Conservation (phyloP, 1,284 basidiomycete genomes). For the Tilletiaria anomala region DNA sequence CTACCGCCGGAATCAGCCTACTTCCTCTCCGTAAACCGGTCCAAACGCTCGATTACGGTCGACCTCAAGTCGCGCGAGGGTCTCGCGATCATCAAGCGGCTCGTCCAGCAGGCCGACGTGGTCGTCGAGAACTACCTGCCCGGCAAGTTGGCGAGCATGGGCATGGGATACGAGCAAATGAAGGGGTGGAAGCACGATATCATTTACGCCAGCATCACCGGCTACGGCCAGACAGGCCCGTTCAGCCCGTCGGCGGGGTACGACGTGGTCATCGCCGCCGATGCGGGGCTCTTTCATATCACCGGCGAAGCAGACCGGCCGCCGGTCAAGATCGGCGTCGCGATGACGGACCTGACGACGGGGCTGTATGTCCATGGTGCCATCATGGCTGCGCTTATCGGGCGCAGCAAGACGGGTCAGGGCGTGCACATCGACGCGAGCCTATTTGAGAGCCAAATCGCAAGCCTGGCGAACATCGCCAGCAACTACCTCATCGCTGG, state of each 20-base stretch:
- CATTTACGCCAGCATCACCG: constrained; percentile 81
- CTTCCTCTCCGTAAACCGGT: constrained; percentile 75
- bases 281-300: constrained; percentile 33
- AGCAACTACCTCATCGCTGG: constrained; percentile 82
- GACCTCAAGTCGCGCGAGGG: constrained; percentile 72
- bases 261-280: constrained; percentile 33
- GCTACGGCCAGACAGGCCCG: constrained; percentile 58
- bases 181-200: constrained; percentile 62
- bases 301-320: constrained; percentile 77
- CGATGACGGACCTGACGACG: constrained; percentile 77
- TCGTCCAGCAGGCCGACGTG: constrained; percentile 65
- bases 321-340: constrained; percentile 63
- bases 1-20: constrained; percentile 83
- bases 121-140: constrained; percentile 45
- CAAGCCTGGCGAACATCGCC: constrained; percentile 80
- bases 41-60: constrained; percentile 67
- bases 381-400: constrained; percentile 75
- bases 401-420: constrained; percentile 65
- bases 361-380: constrained; percentile 87
- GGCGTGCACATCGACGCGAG: constrained; percentile 71
- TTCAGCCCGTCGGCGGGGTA: constrained; percentile 10
- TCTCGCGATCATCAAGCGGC: constrained; percentile 57
- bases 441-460: constrained; percentile 50
- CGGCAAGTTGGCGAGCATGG: constrained; percentile 66
- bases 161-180: constrained; percentile 73